A percentile compares a stretch with the other conserved stretches of the same genome.
Evolutionary conservation across 2,329 filamentous ascomycete genomes (phyloP).

Genomic region (Phaeosphaeria sp.): DNA sequence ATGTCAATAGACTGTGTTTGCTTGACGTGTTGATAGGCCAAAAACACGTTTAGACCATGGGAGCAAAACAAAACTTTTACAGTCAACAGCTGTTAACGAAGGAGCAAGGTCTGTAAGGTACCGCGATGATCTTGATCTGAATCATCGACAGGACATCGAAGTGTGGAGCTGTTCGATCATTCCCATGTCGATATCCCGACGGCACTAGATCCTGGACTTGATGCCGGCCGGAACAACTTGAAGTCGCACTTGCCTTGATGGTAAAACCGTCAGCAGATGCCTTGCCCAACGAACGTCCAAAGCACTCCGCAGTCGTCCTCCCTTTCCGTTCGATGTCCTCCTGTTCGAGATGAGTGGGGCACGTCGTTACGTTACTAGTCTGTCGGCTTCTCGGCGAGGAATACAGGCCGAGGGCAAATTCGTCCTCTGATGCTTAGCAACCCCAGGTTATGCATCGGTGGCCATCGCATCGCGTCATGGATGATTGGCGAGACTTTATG

Average conservation of each 20-base stretch:
- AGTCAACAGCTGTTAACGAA: slow-evolving; percentile 2
- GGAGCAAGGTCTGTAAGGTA: not conserved
- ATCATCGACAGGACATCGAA: not conserved
- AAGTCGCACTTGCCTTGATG: not conserved
- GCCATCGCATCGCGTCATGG: slow-evolving; percentile 14
- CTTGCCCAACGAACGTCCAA: not conserved
- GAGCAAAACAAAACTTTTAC: not conserved
- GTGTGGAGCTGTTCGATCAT: not conserved
- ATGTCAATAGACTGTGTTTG: not conserved
- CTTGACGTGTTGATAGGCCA: not conserved
- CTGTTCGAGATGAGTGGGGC: not conserved
- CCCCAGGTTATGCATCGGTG: slow-evolving; percentile 30
- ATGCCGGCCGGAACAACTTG: not conserved
- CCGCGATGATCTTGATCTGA: not conserved
- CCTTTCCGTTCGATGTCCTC: not conserved
- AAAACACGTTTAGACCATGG: slow-evolving; percentile 3
- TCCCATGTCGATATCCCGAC: not conserved
- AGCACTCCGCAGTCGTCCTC: not conserved
- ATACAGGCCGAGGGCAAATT: slow-evolving; percentile 23
- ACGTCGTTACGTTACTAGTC: not conserved
- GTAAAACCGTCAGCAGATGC: not conserved
- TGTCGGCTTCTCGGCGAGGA: slow-evolving; percentile 26
- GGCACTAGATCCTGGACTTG: not conserved
- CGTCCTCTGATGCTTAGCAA: slow-evolving; percentile 34
- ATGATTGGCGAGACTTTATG: slow-evolving; percentile 33